Base-by-base conservation (phyloP, 306 rosid genomes). In the Mimosa bimucronata region DNA sequence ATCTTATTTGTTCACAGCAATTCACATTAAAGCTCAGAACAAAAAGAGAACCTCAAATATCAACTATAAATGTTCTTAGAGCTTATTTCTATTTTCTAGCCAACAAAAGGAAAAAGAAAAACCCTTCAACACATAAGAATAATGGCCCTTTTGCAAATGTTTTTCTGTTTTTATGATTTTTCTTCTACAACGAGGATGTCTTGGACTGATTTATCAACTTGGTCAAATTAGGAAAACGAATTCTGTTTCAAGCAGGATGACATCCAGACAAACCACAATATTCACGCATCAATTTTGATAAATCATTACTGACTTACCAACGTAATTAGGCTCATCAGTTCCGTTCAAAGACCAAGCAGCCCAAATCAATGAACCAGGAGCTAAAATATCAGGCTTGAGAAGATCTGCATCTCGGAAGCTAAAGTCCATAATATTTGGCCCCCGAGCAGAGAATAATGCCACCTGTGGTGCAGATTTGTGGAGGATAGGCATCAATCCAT, bases 341-440 rank as follows among this genome's bases (percentile, higher is more conserved):
- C 99, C 99, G 66, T 96, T 96, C 66, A 90, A 97, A 82, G 99
- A 96, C 99, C 99, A 96, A 70, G 99, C 99, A 87, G 87, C 99
- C 99, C 99, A 96, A 81, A 96, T 96, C 76, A 96, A 84, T 78
- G 97, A 91, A 83, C 99, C 99, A 31, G 99, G 99, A 77, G 99
- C 99, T 44, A 96, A 87, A 77, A 96, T 93, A 83, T 96, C 99
- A 29, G 99, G 99, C 81, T 96, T 96, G 81, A 96, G 99, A 90
- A 96, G 98, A 88, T 96, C 99, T 1, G 97, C 98, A 73, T 96
- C 99, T 86, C 86, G 91, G 91, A 84, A 93, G 89, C 91, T 87
- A 71, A 90, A 96, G 88, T 96, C 98, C 85, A 70, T 90, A 80
- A 96, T 91, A 79, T 96, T 96, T 65, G 99, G 99, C 66, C 99